These are phyloP conservation scores for Starmerella scarabaei DNA, from an alignment of 805 yeast species.

Conservation along the genomic window DNA sequence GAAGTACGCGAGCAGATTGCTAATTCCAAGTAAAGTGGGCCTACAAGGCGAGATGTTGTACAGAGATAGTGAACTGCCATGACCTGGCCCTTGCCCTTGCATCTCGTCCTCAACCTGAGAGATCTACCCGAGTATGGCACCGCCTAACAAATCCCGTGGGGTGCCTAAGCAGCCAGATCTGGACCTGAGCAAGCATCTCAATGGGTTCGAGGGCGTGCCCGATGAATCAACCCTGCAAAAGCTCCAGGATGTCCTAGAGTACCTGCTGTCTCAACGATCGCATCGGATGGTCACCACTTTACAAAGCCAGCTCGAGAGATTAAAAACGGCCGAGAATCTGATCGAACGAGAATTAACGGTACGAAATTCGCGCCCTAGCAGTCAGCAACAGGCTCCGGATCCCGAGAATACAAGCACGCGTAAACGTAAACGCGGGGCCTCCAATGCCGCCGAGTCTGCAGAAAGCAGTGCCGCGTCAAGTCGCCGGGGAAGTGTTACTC, in stretches of 20 bases:
- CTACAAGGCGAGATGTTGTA: too few relatives aligned
- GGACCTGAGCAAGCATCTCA: conserved; percentile 6
- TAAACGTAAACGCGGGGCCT: not conserved
- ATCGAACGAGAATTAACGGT: conserved; percentile 15
- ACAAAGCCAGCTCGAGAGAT: conserved; percentile 18
- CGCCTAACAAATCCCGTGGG: conserved; percentile 6
- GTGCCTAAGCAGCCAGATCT: conserved; percentile 9
- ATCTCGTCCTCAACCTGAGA: too few relatives aligned
- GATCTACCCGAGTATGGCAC: conserved; percentile 11
- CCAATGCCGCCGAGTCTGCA: not conserved
- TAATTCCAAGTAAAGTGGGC: too few relatives aligned
- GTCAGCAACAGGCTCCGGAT: not conserved
- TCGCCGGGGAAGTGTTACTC: too few relatives aligned
- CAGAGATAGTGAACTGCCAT: too few relatives aligned
- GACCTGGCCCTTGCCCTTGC: too few relatives aligned
- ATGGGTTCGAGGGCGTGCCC: conserved; percentile 12
- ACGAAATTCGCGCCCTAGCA: conserved; percentile 2
- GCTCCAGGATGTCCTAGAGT: conserved; percentile 18
- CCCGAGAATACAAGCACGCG: not conserved
- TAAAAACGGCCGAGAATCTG: conserved; percentile 17
- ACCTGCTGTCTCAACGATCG: conserved; percentile 18
- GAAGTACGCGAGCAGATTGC: too few relatives aligned
- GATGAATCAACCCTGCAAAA: conserved; percentile 16
- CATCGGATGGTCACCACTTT: conserved; percentile 17
- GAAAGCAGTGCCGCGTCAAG: too few relatives aligned